Conservation (phyloP, 2,329 filamentous ascomycete species). For the Cercospora sojina region DNA sequence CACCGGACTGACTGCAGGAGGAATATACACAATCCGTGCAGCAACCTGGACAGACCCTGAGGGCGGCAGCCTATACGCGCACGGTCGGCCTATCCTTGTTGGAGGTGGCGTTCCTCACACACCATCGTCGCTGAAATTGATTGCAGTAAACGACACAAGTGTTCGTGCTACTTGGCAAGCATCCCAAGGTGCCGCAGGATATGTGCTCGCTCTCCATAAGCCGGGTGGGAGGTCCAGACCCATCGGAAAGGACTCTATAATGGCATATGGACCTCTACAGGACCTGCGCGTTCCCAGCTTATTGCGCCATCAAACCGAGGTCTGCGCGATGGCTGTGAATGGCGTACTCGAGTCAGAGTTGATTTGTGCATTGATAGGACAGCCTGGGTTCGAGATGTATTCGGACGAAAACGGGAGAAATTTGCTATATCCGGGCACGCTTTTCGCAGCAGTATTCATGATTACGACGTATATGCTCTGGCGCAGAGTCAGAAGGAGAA, state of each 20-base stretch:
- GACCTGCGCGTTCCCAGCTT: not conserved
- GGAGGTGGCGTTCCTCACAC: not conserved
- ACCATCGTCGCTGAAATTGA: not conserved
- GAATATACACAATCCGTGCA: not conserved
- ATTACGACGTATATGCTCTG: not conserved
- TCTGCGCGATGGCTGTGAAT: not conserved
- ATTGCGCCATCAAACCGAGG: not conserved
- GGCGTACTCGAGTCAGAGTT: not conserved
- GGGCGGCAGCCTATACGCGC: not conserved
- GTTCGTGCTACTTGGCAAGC: not conserved
- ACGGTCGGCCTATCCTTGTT: not conserved
- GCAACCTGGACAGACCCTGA: slow-evolving; percentile 3
- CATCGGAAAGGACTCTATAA: not conserved
- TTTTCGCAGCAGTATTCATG: not conserved
- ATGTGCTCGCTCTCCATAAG: not conserved
- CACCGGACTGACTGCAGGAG: not conserved
- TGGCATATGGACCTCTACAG: not conserved
- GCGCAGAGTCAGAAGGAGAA: not conserved
- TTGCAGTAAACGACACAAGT: not conserved
- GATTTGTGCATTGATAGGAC: not conserved
- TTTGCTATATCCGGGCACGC: not conserved
- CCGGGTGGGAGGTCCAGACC: not conserved
- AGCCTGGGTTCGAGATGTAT: not conserved
- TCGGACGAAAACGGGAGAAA: not conserved
- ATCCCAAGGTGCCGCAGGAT: slow-evolving; percentile 1